Percentiles rank a stretch among this genome's conserved stretches.
Conservation (phyloP, 805 yeast genomes). For the Kuraishia molischiana region DNA sequence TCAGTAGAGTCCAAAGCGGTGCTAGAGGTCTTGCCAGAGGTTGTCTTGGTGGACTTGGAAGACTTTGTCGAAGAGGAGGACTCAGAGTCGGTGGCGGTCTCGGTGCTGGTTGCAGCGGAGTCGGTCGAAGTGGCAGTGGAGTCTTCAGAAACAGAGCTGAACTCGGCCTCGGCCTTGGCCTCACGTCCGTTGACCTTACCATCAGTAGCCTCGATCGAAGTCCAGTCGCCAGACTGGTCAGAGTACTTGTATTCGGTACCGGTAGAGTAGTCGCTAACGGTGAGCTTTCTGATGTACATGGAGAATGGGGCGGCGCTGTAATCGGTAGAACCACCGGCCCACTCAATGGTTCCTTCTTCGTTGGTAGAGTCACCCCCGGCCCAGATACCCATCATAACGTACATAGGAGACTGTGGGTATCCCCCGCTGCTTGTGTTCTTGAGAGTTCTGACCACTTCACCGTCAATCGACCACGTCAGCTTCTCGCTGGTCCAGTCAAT, state of each 20-base stretch:
- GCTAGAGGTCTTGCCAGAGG: not conserved
- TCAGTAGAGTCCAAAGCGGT: not conserved
- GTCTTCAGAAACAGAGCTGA: conserved; percentile 10
- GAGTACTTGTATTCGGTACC: conserved; percentile 49
- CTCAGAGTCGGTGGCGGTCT: not conserved
- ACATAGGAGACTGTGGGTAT: conserved; percentile 91
- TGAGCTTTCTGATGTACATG: conserved; percentile 49
- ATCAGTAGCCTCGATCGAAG: conserved; percentile 44
- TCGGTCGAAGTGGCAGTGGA: not conserved
- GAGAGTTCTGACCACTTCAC: conserved; percentile 56
- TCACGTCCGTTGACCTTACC: conserved; percentile 58
- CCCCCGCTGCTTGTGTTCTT: conserved; percentile 46
- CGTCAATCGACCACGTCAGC: conserved; percentile 68
- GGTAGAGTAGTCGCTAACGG: conserved; percentile 61
- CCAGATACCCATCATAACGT: conserved; percentile 60
- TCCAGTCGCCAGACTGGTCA: conserved; percentile 49
- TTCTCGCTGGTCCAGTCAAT: conserved; percentile 71
- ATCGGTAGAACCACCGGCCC: conserved; percentile 77
- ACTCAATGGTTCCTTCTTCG: conserved; percentile 58
- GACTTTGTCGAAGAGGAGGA: not conserved
- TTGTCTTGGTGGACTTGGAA: not conserved
- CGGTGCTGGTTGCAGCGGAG: not conserved
- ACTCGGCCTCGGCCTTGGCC: conserved; percentile 32
- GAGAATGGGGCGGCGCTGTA: conserved; percentile 57
- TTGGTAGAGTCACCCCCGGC: conserved; percentile 73